These are phyloP conservation scores for Kickxella alabastrina DNA, from an alignment of 192 early-diverging fungal species.

Conservation along the genomic window DNA sequence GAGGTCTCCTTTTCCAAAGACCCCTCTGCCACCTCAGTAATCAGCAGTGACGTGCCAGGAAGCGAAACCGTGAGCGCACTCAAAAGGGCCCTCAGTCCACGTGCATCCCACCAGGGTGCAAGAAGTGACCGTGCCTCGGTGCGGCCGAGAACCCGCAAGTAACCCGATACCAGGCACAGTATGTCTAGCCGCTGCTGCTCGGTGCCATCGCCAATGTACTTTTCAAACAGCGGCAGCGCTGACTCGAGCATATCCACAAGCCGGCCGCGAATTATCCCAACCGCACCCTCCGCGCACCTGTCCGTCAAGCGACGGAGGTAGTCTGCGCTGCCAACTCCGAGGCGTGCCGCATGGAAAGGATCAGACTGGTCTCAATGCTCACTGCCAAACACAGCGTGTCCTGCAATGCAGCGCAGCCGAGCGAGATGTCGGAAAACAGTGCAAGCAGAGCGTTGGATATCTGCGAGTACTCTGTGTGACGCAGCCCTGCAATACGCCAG, in stretches of 20 bases:
- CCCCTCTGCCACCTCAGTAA: slow-evolving; percentile 3
- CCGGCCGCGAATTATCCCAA: background rate
- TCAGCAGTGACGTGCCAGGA: slow-evolving; percentile 34
- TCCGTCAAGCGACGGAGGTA: background rate
- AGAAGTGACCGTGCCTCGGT: slow-evolving; percentile 7
- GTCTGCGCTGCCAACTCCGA: slow-evolving; percentile 2
- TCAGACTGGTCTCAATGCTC: slow-evolving; percentile 26
- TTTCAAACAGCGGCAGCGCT: slow-evolving; percentile 19
- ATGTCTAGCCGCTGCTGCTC: slow-evolving; percentile 23
- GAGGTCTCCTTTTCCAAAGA: background rate
- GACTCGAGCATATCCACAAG: slow-evolving; percentile 1
- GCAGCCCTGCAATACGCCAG: slow-evolving; percentile 31
- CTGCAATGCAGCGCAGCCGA: slow-evolving; percentile 6
- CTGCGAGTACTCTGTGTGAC: slow-evolving; percentile 8
- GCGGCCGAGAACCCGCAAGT: slow-evolving; percentile 10
- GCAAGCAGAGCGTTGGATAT: slow-evolving; percentile 7
- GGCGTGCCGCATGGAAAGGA: background rate
- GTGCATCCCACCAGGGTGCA: slow-evolving; percentile 24
- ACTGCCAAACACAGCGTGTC: slow-evolving; percentile 6
- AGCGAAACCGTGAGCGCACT: slow-evolving; percentile 21
- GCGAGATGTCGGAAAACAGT: slow-evolving; percentile 14
- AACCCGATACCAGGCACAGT: slow-evolving; percentile 14
- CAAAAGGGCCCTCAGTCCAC: slow-evolving; percentile 21
- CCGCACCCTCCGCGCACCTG: background rate
- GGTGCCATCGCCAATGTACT: slow-evolving; percentile 10